Conservation (phyloP, 371 early-diverging fungal genomes). For the Quaeritorhiza haematococci region DNA sequence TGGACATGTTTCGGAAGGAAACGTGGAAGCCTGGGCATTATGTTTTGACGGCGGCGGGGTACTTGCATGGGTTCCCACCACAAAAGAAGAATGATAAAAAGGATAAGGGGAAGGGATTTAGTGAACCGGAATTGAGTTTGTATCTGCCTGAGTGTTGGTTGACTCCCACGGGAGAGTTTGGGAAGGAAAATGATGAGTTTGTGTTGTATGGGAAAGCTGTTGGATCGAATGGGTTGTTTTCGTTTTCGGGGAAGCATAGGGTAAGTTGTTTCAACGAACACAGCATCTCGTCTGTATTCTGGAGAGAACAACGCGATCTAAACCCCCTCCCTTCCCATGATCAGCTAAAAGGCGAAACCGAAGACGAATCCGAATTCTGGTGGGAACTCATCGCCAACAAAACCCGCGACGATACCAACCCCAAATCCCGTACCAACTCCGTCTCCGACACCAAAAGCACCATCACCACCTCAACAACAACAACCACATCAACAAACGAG, state of each 20-base stretch:
- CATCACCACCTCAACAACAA: no score
- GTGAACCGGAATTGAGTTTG: constrained; percentile 22
- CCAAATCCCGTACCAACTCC: no score
- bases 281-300: background rate
- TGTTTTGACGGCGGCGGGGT: constrained; percentile 34
- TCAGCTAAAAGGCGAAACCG: background rate
- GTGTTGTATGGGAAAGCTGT: constrained; percentile 17
- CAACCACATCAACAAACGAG: no score
- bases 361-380: constrained; percentile 1
- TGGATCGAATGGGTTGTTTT: constrained; percentile 22
- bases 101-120: constrained; percentile 4
- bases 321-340: background rate
- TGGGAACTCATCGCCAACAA: background rate
- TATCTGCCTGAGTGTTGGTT: constrained; percentile 35
- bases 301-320: background rate
- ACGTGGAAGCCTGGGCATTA: constrained; percentile 26
- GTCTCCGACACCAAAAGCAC: no score
- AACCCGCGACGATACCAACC: no score
- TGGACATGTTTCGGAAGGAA: constrained; percentile 19
- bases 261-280: no score
- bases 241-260: constrained; percentile 28
- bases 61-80: constrained; percentile 32
- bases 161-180: constrained; percentile 22
- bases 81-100: background rate
- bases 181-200: constrained; percentile 40